Conservation (phyloP, 306 rosid genomes). For the Rosa lucieae region DNA sequence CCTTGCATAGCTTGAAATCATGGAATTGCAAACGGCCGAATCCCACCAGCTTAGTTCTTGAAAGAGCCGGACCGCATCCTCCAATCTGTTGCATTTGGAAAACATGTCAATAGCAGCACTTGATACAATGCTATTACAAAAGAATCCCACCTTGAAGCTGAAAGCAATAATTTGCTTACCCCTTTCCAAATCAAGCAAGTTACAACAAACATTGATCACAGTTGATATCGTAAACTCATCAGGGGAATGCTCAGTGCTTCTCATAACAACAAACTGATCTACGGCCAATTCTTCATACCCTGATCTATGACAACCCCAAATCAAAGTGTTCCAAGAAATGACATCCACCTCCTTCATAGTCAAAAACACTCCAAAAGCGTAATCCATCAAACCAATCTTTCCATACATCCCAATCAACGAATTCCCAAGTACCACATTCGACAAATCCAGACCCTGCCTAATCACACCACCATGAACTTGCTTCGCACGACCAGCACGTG, state of each 20-base stretch:
- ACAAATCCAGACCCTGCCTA: slow-evolving; percentile 45
- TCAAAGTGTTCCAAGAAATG: slow-evolving; percentile 81
- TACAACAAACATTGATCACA: slow-evolving; percentile 61
- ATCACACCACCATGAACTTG: slow-evolving; percentile 66
- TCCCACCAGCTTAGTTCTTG: slow-evolving; percentile 56
- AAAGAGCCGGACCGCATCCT: slow-evolving; percentile 59
- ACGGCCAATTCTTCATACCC: slow-evolving; percentile 59
- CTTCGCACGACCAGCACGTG: slow-evolving; percentile 50
- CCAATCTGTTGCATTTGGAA: slow-evolving; percentile 88
- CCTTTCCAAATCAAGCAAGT: slow-evolving; percentile 59
- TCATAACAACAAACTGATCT: slow-evolving; percentile 53
- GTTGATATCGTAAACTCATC: slow-evolving; percentile 69
- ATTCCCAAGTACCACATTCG: slow-evolving; percentile 67
- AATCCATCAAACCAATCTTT: slow-evolving; percentile 54
- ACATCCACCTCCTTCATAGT: slow-evolving; percentile 61
- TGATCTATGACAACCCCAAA: slow-evolving; percentile 59
- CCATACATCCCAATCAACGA: slow-evolving; percentile 81
- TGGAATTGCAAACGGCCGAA: slow-evolving; percentile 61
- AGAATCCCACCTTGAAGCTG: slow-evolving; percentile 72
- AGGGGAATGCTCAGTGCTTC: slow-evolving; percentile 41
- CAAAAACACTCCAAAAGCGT: slow-evolving; percentile 51
- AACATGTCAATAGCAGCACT: slow-evolving; percentile 82
- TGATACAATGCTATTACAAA: slow-evolving; percentile 65
- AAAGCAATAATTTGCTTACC: slow-evolving; percentile 77
- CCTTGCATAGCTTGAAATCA: slow-evolving; percentile 73